phyloP scores from a whole-genome alignment of 176 grass and related monocot genomes.

The Musa troglodytarum region DNA sequence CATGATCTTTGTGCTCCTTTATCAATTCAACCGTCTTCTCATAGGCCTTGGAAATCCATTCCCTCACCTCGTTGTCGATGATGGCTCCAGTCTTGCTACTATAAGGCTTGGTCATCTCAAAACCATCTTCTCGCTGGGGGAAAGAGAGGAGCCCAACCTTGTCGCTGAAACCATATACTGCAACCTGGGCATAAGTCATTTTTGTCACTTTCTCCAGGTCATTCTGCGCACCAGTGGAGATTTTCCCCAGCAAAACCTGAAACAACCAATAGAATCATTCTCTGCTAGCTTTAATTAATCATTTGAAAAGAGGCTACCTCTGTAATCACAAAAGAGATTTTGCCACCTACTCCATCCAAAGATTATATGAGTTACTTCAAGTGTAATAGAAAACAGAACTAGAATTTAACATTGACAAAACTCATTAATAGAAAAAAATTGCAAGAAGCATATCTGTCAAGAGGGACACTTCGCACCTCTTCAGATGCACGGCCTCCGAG shows the following conservation, averaged over 20 bases:
- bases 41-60: conserved; percentile 81
- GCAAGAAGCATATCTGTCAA: not conserved
- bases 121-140: conserved; percentile 57
- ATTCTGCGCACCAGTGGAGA: conserved; percentile 84
- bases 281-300: not conserved
- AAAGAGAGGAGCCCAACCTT: conserved; percentile 94
- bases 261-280: conserved; percentile 3
- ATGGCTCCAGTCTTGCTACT: conserved; percentile 58
- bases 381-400: too few relatives aligned
- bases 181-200: conserved; percentile 88
- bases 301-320: not conserved
- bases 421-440: not conserved
- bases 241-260: conserved; percentile 79
- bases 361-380: too few relatives aligned
- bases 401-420: too few relatives aligned
- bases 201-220: conserved; percentile 90
- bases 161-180: conserved; percentile 81
- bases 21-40: conserved; percentile 55
- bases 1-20: conserved; percentile 63
- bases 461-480: conserved; percentile 35
- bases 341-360: too few relatives aligned
- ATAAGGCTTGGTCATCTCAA: conserved; percentile 60
- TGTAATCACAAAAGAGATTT: not conserved
- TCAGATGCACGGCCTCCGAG: conserved; percentile 82
- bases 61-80: conserved; percentile 74